Conservation (phyloP, 768 basidiomycete genomes). For the Agaricus blazei region DNA sequence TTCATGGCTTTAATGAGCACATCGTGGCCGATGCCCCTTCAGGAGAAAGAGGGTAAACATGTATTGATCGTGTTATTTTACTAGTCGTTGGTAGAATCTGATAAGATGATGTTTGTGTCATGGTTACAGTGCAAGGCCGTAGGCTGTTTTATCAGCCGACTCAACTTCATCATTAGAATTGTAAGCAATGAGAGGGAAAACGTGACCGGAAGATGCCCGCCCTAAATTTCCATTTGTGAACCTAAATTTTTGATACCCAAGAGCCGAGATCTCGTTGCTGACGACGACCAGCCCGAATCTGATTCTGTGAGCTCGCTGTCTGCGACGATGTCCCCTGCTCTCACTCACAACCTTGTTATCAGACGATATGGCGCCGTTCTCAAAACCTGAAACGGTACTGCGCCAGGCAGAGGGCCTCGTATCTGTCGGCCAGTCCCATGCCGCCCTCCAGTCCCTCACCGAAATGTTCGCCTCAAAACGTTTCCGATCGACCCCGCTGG, state of each 20-base stretch:
- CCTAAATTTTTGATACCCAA: background rate
- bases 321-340: background rate
- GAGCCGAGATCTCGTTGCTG: background rate
- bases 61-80: too few species aligned
- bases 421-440: conserved; percentile 86
- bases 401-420: conserved; percentile 94
- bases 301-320: conserved; percentile 2
- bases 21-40: too few species aligned
- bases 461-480: conserved; percentile 94
- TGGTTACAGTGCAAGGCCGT: too few species aligned
- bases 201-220: background rate
- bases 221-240: background rate
- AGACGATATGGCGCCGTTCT: conserved; percentile 75
- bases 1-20: too few species aligned
- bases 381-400: conserved; percentile 85
- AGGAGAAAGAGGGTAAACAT: too few species aligned
- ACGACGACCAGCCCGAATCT: background rate
- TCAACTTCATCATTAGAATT: too few species aligned
- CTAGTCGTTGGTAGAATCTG: too few species aligned
- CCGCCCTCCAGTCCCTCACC: conserved; percentile 83
- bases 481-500: conserved; percentile 86
- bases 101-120: too few species aligned
- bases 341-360: background rate
- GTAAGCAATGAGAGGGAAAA: too few species aligned
- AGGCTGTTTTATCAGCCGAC: too few species aligned